phyloP scores from a whole-genome alignment of 2,329 filamentous ascomycete species.

The Aschersonia sp. region DNA sequence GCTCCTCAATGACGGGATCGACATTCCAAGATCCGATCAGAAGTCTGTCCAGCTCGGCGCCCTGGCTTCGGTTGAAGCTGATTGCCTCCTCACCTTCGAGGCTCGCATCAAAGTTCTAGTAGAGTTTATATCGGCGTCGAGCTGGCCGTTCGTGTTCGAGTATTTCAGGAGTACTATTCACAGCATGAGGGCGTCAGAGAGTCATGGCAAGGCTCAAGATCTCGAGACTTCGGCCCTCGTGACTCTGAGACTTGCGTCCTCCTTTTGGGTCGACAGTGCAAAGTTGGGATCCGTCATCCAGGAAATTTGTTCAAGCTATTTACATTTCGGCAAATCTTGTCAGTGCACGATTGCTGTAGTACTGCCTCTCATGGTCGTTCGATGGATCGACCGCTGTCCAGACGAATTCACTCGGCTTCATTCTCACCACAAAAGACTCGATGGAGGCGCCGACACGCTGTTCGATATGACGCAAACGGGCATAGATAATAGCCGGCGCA shows the following conservation, averaged over 20 bases:
- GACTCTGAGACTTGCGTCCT: slow-evolving; percentile 43
- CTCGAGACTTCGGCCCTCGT: slow-evolving; percentile 39
- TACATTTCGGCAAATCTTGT: slow-evolving; percentile 48
- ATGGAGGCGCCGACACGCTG: slow-evolving; percentile 49
- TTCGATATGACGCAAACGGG: slow-evolving; percentile 55
- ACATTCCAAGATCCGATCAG: too few relatives aligned
- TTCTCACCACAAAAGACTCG: slow-evolving; percentile 43
- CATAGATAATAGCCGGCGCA: slow-evolving; percentile 40
- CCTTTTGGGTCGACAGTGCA: slow-evolving; percentile 47
- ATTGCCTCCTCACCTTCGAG: slow-evolving; percentile 33
- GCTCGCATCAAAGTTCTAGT: slow-evolving; percentile 38
- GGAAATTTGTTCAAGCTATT: slow-evolving; percentile 51
- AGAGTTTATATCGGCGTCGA: slow-evolving; percentile 50
- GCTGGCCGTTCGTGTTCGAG: slow-evolving; percentile 45
- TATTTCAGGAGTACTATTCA: slow-evolving; percentile 40
- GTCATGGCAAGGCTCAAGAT: slow-evolving; percentile 23
- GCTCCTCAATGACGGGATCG: slow-evolving; percentile 33
- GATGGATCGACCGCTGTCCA: slow-evolving; percentile 52
- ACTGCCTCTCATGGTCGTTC: slow-evolving; percentile 45
- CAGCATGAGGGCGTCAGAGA: slow-evolving; percentile 26
- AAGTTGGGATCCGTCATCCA: slow-evolving; percentile 49
- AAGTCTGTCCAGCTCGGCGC: slow-evolving; percentile 8
- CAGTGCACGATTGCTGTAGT: slow-evolving; percentile 50
- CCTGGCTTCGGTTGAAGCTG: slow-evolving; percentile 8
- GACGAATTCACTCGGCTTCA: slow-evolving; percentile 51